A percentile compares a stretch with the other conserved stretches of the same genome.
Conservation (phyloP, 2,329 filamentous ascomycete genomes). For the Periconia digitata region DNA sequence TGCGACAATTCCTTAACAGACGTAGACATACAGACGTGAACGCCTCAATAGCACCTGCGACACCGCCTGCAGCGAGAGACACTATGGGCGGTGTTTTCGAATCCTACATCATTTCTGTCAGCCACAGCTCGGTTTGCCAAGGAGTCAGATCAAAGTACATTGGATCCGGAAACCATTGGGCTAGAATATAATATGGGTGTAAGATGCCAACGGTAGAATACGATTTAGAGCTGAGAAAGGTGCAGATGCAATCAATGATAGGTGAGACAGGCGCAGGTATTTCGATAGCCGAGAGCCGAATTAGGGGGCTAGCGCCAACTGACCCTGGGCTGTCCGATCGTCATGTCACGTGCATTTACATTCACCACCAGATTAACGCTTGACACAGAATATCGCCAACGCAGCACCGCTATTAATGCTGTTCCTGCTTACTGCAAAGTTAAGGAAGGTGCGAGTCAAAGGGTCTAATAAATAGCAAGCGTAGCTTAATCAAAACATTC, state of each 20-base stretch:
- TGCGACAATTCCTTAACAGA: background rate
- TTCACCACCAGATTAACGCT: background rate
- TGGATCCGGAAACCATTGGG: conserved; percentile 11
- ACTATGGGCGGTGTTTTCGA: conserved; percentile 41
- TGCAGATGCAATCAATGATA: background rate
- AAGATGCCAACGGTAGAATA: too few species aligned
- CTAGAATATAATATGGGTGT: background rate
- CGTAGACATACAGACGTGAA: conserved; percentile 34
- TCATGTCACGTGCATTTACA: conserved; percentile 4
- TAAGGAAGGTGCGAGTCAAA: too few species aligned
- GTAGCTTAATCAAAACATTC: too few species aligned
- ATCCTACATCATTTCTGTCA: conserved; percentile 25
- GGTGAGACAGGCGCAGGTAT: background rate
- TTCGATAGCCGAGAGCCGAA: conserved; percentile 18
- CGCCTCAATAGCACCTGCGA: conserved; percentile 44
- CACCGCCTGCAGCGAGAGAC: conserved; percentile 41
- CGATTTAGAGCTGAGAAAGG: too few species aligned
- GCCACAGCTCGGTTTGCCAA: background rate
- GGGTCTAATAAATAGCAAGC: too few species aligned
- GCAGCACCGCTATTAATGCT: too few species aligned
- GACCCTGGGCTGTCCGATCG: conserved; percentile 6
- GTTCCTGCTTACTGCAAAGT: too few species aligned
- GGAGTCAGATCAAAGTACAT: conserved; percentile 1
- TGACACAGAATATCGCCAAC: too few species aligned
- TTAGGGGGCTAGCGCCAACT: conserved; percentile 12